phyloP scores from a whole-genome alignment of 192 early-diverging fungal genomes.

The Coemansia erecta region DNA sequence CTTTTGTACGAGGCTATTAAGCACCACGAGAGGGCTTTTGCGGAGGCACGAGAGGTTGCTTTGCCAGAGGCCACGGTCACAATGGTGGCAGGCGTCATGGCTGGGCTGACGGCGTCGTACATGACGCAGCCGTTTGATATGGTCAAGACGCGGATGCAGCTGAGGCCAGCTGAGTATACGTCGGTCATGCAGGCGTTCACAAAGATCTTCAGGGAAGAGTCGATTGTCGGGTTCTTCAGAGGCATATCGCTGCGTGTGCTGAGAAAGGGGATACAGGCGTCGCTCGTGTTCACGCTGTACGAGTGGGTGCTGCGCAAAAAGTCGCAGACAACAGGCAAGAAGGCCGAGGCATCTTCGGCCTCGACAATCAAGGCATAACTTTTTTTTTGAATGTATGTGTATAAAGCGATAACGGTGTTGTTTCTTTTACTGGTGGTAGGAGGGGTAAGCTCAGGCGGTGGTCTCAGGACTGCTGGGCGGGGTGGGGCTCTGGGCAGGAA shows the following conservation, averaged over 20 bases:
- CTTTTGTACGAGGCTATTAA: slow-evolving; percentile 85
- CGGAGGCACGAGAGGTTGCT: slow-evolving; percentile 31
- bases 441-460: neutral
- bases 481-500: neutral
- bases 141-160: slow-evolving; percentile 89
- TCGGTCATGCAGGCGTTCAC: slow-evolving; percentile 40
- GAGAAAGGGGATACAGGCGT: slow-evolving; percentile 80
- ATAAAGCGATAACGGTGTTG: neutral
- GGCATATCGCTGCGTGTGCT: slow-evolving; percentile 79
- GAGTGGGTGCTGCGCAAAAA: slow-evolving; percentile 58
- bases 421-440: neutral
- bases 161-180: slow-evolving; percentile 72
- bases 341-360: neutral
- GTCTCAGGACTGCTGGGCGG: slow-evolving; percentile 2
- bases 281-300: slow-evolving; percentile 92
- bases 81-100: slow-evolving; percentile 62
- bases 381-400: neutral
- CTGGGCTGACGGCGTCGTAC: slow-evolving; percentile 72
- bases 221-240: slow-evolving; percentile 74
- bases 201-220: slow-evolving; percentile 67
- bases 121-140: slow-evolving; percentile 94
- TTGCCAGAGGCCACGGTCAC: slow-evolving; percentile 60
- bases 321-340: neutral
- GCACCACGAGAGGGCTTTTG: slow-evolving; percentile 32
- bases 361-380: slow-evolving; percentile 12